Conservation (phyloP, 2,329 filamentous ascomycete species). For the Penicillium sp. region DNA sequence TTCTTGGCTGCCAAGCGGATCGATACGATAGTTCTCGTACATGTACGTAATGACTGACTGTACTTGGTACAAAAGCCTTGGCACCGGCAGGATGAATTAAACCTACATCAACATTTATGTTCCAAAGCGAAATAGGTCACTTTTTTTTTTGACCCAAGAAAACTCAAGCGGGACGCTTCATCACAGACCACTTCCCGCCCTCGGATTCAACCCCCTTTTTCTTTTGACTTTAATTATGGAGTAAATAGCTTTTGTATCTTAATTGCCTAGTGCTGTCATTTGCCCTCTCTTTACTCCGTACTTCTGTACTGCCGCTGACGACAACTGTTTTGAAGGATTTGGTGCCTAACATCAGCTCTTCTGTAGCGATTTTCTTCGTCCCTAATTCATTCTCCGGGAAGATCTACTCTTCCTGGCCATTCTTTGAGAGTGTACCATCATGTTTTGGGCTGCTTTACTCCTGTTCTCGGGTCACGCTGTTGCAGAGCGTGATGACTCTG, state of each 20-base stretch:
- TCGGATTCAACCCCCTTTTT: too few species aligned
- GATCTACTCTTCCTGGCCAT: slow-evolving; percentile 25
- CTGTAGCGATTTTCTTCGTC: background rate
- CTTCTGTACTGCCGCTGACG: background rate
- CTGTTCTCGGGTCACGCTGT: slow-evolving; percentile 20
- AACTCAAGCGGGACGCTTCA: too few species aligned
- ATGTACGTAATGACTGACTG: too few species aligned
- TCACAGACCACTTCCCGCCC: too few species aligned
- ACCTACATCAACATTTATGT: too few species aligned
- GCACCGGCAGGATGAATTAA: too few species aligned
- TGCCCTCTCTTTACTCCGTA: background rate
- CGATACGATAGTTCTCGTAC: too few species aligned
- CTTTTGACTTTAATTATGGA: slow-evolving; percentile 4
- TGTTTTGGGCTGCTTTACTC: slow-evolving; percentile 24
- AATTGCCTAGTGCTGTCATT: background rate
- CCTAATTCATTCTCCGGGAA: slow-evolving; percentile 10
- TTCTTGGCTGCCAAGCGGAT: too few species aligned
- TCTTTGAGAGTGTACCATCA: slow-evolving; percentile 23
- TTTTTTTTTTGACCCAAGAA: too few species aligned
- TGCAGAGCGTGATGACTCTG: slow-evolving; percentile 26
- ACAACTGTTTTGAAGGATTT: background rate
- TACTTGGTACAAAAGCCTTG: too few species aligned
- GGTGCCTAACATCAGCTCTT: background rate
- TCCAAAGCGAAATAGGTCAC: too few species aligned
- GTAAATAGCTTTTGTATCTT: slow-evolving; percentile 1